Evolutionary conservation across 2,329 filamentous ascomycete species (phyloP).

Genomic region (Penicillium griseofulvum): DNA sequence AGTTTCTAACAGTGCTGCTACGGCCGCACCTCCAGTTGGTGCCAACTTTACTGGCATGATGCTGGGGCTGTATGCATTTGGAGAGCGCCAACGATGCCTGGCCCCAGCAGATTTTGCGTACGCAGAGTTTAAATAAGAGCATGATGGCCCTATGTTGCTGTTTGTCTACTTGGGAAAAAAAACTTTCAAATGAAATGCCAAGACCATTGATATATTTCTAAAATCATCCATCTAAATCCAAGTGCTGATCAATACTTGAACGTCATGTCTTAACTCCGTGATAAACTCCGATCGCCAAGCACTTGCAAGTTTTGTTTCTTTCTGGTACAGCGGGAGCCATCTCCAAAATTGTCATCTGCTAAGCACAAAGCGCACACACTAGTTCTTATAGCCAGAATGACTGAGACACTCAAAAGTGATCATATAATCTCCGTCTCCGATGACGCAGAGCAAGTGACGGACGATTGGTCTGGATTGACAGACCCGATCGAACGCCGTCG

Average conservation of each 20-base stretch:
- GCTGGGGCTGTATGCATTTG: constrained; percentile 48
- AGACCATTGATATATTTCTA: not conserved
- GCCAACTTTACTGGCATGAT: constrained; percentile 47
- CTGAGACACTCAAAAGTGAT: not conserved
- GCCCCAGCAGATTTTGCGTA: constrained; percentile 44
- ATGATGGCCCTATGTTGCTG: not conserved
- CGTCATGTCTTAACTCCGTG: not conserved
- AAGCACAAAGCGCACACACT: not conserved
- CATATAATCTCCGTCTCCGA: not conserved
- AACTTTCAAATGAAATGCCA: no score
- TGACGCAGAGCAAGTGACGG: constrained; percentile 2
- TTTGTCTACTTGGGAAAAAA: not conserved
- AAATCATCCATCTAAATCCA: not conserved
- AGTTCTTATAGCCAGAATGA: constrained; percentile 3
- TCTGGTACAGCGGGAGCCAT: not conserved
- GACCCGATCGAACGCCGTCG: constrained; percentile 29
- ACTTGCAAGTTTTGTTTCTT: not conserved
- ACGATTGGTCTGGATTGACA: constrained; percentile 28
- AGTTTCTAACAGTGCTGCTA: constrained; percentile 35
- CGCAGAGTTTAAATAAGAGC: constrained; percentile 21
- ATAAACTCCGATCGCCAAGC: not conserved
- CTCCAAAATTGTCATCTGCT: not conserved
- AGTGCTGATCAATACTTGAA: no score
- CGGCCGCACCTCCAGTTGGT: constrained; percentile 39
- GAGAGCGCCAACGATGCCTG: constrained; percentile 41